A percentile compares a stretch with the other conserved stretches of the same genome.
phyloP scores from a whole-genome alignment of 2,329 filamentous ascomycete genomes.

The Penicillium olsonii region DNA sequence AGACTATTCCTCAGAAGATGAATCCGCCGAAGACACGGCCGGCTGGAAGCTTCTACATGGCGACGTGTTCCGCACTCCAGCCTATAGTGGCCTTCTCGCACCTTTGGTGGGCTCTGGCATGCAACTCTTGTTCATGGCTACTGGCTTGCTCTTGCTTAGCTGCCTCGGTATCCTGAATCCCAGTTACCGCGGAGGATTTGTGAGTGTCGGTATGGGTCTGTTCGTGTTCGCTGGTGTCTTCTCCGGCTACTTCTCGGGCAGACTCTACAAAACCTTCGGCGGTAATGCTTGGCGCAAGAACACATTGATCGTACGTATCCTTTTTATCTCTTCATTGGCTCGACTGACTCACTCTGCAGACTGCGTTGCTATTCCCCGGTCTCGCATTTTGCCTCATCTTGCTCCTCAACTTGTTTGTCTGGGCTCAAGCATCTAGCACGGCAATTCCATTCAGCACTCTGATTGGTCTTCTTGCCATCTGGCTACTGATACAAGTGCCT shows the following conservation, averaged over 20 bases:
- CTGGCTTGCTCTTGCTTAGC: slow-evolving; percentile 70
- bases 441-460: slow-evolving; percentile 82
- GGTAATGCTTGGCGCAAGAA: slow-evolving; percentile 75
- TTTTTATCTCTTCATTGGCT: background rate
- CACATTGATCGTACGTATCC: slow-evolving; percentile 58
- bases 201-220: slow-evolving; percentile 78
- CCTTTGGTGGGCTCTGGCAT: slow-evolving; percentile 82
- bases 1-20: slow-evolving; percentile 67
- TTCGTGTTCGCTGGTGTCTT: slow-evolving; percentile 82
- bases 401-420: slow-evolving; percentile 83
- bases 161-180: slow-evolving; percentile 79
- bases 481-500: slow-evolving; percentile 83
- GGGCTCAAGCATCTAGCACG: slow-evolving; percentile 85
- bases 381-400: slow-evolving; percentile 74
- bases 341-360: slow-evolving; percentile 43
- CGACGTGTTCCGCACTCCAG: slow-evolving; percentile 80
- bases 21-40: slow-evolving; percentile 74
- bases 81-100: slow-evolving; percentile 70
- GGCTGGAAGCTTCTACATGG: slow-evolving; percentile 87
- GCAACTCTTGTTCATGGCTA: slow-evolving; percentile 80
- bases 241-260: slow-evolving; percentile 83
- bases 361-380: slow-evolving; percentile 76
- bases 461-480: slow-evolving; percentile 70
- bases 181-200: slow-evolving; percentile 85
- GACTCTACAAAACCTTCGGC: slow-evolving; percentile 81